phyloP scores from a whole-genome alignment of 2,329 filamentous ascomycete genomes.

The Berkeleyomyces rouxiae region DNA sequence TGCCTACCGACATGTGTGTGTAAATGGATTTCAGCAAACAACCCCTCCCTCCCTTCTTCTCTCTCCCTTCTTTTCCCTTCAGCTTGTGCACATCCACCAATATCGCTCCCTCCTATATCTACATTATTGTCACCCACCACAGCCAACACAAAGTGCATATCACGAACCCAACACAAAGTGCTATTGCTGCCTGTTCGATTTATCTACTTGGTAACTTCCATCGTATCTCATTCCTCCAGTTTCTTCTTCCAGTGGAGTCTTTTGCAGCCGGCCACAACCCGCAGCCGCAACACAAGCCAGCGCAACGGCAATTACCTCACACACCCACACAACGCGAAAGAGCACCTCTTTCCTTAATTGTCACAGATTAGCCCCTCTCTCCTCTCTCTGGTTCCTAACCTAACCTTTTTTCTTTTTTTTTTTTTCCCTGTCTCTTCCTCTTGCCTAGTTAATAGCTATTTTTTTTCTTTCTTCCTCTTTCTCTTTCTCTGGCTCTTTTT shows the following conservation, averaged over 20 bases:
- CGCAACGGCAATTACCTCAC: slow-evolving; percentile 4
- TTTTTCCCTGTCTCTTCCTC: slow-evolving; percentile 5
- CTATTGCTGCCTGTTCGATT: background rate
- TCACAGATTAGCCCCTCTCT: slow-evolving; percentile 8
- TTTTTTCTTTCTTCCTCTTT: background rate
- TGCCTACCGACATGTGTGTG: background rate
- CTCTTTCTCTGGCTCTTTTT: background rate
- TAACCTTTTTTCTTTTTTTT: background rate
- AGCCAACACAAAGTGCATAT: background rate
- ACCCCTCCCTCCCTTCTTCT: background rate
- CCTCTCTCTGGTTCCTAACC: background rate
- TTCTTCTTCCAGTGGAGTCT: background rate
- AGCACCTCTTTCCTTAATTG: slow-evolving; percentile 9
- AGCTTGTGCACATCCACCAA: background rate
- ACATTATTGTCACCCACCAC: too few relatives aligned
- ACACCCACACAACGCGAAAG: background rate
- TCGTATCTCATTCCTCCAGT: background rate
- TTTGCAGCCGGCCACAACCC: background rate
- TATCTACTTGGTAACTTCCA: background rate
- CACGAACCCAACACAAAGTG: background rate
- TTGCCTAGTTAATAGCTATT: background rate
- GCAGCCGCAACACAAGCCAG: background rate
- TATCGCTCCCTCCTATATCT: background rate
- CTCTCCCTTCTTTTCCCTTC: background rate
- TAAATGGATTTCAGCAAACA: background rate